A percentile compares a stretch with the other conserved stretches of the same genome.
Conservation (phyloP, 2,329 filamentous ascomycete genomes). For the Aspergillus aculeatinus region DNA sequence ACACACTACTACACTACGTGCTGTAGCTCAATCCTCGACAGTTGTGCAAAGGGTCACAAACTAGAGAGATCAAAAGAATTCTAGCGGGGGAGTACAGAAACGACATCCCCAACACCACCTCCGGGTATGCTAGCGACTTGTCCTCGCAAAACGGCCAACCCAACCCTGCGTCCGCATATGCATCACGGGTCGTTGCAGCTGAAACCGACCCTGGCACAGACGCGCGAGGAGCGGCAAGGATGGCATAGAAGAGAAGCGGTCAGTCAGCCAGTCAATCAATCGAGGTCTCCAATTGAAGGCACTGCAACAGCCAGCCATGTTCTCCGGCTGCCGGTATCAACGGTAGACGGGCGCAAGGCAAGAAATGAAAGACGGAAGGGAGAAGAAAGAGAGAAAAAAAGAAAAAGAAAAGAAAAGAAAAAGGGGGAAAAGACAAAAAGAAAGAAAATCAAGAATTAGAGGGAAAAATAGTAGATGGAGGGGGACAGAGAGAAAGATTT, state of each 20-base stretch:
- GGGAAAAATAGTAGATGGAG: background rate
- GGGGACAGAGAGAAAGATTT: background rate
- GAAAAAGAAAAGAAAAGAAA: too few species aligned
- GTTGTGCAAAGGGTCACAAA: background rate
- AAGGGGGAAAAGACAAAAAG: background rate
- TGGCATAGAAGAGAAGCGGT: background rate
- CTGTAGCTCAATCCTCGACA: background rate
- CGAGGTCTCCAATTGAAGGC: background rate
- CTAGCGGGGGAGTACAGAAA: background rate
- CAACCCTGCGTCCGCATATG: constrained; percentile 22
- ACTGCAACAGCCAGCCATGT: background rate
- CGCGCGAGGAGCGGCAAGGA: constrained; percentile 8
- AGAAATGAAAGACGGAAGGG: background rate
- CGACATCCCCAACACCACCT: background rate
- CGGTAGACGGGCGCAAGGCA: background rate
- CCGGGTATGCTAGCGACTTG: background rate
- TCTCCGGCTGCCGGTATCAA: background rate
- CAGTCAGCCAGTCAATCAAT: background rate
- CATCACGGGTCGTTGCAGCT: constrained; percentile 27
- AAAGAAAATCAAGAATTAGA: background rate
- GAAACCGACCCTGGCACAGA: constrained; percentile 16
- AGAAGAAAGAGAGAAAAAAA: background rate
- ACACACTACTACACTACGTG: background rate
- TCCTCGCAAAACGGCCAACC: background rate
- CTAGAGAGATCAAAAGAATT: too few species aligned